Conservation (phyloP, 495 filamentous ascomycete genomes). For the Staphylotrichum longicolle region DNA sequence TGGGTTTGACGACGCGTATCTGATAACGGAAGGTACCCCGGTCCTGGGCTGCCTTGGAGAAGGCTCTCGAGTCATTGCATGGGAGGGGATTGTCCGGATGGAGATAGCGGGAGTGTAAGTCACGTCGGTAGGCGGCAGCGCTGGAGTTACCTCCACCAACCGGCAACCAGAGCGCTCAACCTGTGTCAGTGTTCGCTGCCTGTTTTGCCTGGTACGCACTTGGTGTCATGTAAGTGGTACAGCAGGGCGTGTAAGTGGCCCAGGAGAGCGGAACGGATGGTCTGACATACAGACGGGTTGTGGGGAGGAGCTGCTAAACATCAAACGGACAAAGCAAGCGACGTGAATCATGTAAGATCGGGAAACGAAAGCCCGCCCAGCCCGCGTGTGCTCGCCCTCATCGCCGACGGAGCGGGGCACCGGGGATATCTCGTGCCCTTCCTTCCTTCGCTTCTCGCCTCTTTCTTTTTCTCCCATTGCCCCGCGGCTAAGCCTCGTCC, state of each 20-base stretch:
- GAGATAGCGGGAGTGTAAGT: no score
- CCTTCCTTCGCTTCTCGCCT: not conserved
- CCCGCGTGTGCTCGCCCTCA: not conserved
- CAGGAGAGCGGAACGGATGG: not conserved
- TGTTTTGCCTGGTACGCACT: no score
- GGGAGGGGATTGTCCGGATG: no score
- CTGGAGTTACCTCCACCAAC: no score
- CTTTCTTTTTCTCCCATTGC: no score
- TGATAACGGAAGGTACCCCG: no score
- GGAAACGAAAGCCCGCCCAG: not conserved
- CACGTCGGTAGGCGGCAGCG: no score
- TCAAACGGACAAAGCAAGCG: not conserved
- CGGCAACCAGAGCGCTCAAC: not conserved
- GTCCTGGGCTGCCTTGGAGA: no score
- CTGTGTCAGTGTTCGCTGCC: not conserved
- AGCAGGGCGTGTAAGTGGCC: not conserved
- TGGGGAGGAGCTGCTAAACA: slow-evolving; percentile 5
- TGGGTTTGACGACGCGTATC: no score
- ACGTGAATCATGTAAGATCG: not conserved
- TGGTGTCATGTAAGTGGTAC: not conserved
- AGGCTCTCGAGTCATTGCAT: no score
- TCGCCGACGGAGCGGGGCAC: not conserved
- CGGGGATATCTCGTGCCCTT: slow-evolving; percentile 2
- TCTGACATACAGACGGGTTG: not conserved
- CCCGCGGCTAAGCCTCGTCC: not conserved